A percentile compares a stretch with the other conserved stretches of the same genome.
These are phyloP conservation scores for Penicillium palitans DNA, from an alignment of 2,329 filamentous ascomycete genomes.

Conservation along the genomic window DNA sequence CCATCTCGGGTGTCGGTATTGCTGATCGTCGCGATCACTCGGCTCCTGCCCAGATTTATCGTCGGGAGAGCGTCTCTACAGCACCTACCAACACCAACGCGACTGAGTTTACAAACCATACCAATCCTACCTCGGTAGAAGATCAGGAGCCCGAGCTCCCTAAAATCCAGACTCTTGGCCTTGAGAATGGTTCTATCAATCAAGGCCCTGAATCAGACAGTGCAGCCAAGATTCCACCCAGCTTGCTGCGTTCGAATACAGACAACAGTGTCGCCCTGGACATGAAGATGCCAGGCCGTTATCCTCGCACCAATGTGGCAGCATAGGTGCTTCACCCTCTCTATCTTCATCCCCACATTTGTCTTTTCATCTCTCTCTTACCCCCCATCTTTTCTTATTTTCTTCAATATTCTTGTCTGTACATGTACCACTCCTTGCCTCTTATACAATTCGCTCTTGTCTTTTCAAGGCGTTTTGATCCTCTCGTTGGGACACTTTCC, in stretches of 20 bases:
- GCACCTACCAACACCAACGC: constrained; percentile 37
- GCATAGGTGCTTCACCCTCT: constrained; percentile 18
- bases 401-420: constrained; percentile 13
- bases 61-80: constrained; percentile 37
- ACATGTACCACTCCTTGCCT: constrained; percentile 13
- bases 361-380: constrained; percentile 5
- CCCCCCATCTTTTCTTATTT: constrained; percentile 7
- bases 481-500: constrained; percentile 9
- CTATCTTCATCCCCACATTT: constrained; percentile 7
- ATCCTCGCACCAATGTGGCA: constrained; percentile 34
- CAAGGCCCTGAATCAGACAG: background rate
- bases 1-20: constrained; percentile 21
- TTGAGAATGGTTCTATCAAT: constrained; percentile 15
- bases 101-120: constrained; percentile 37
- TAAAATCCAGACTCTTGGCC: constrained; percentile 9
- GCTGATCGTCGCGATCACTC: constrained; percentile 23
- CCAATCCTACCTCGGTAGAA: constrained; percentile 36
- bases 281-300: constrained; percentile 40
- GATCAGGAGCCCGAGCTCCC: constrained; percentile 22
- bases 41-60: constrained; percentile 21
- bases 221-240: constrained; percentile 5
- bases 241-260: constrained; percentile 21
- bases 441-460: constrained; percentile 15
- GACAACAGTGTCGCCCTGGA: constrained; percentile 36
- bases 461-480: constrained; percentile 22